These are phyloP conservation scores for Flaveria ramosissima DNA, from an alignment of 129 eudicot species.

Conservation along the genomic window DNA sequence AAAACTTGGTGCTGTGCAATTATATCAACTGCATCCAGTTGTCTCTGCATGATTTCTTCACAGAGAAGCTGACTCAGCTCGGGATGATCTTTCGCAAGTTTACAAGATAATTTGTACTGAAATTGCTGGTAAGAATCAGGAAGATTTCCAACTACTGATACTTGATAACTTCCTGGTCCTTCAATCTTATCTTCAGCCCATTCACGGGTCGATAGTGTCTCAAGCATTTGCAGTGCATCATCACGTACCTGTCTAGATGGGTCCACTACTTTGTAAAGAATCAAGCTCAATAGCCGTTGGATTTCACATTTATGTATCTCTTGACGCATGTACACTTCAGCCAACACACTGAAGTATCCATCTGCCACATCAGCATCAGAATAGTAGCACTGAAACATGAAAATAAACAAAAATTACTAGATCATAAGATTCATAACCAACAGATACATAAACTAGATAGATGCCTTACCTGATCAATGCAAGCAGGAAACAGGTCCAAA, in stretches of 20 bases:
- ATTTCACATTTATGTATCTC: conserved; percentile 92
- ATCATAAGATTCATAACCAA: conserved; percentile 16
- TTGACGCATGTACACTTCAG: conserved; percentile 97
- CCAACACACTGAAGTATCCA: conserved; percentile 94
- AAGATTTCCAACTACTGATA: conserved; percentile 91
- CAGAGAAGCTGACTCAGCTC: conserved; percentile 91
- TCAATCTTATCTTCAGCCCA: conserved; percentile 91
- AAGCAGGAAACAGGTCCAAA: conserved; percentile 92
- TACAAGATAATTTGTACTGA: conserved; percentile 92
- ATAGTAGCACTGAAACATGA: conserved; percentile 62
- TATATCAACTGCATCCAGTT: conserved; percentile 55
- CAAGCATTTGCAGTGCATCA: conserved; percentile 98
- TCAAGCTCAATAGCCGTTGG: conserved; percentile 83
- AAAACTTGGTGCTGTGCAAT: conserved; percentile 60
- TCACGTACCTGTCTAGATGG: conserved; percentile 91
- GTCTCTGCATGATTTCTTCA: conserved; percentile 59
- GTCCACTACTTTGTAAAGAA: conserved; percentile 92
- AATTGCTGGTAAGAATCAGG: conserved; percentile 92
- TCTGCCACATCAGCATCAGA: conserved; percentile 93
- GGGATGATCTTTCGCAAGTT: conserved; percentile 92
- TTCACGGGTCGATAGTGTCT: conserved; percentile 80
- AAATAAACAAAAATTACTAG: conserved; percentile 13
- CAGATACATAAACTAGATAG: not conserved
- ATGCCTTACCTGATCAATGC: conserved; percentile 85
- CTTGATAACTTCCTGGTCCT: conserved; percentile 70